These are phyloP conservation scores for Leishmania turanica DNA, from an alignment of 208 protist species.

Conservation along the genomic window DNA sequence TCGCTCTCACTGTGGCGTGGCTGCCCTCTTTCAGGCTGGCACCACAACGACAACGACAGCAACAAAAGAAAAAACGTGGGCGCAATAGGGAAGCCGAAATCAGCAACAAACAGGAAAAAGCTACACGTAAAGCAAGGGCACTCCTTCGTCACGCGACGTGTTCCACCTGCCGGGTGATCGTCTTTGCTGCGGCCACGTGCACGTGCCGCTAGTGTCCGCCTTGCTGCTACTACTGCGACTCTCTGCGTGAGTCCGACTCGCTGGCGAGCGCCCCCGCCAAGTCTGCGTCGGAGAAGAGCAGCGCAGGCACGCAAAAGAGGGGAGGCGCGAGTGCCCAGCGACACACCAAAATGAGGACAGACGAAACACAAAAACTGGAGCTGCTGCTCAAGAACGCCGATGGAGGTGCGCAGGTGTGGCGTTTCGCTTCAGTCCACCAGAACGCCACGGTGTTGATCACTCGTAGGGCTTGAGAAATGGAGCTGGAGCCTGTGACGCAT, in stretches of 20 bases:
- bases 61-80: background rate
- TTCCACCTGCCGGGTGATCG: background rate
- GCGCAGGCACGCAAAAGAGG: background rate
- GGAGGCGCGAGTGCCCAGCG: background rate
- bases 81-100: background rate
- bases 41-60: background rate
- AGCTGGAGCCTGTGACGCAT: background rate
- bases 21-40: background rate
- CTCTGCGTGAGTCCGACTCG: background rate
- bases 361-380: background rate
- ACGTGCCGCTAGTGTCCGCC: background rate
- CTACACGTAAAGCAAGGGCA: background rate
- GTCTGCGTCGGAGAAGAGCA: background rate
- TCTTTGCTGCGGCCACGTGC: background rate
- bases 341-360: background rate
- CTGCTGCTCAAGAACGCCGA: background rate
- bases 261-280: background rate
- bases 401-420: background rate
- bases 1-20: background rate
- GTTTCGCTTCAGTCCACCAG: background rate
- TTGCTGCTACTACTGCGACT: no score
- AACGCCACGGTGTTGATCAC: background rate
- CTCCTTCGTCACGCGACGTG: background rate
- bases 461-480: background rate
- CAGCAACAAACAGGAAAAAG: background rate